Evolutionary conservation across 345 rosid genomes (phyloP).

Genomic region (Syzygium jambos): DNA sequence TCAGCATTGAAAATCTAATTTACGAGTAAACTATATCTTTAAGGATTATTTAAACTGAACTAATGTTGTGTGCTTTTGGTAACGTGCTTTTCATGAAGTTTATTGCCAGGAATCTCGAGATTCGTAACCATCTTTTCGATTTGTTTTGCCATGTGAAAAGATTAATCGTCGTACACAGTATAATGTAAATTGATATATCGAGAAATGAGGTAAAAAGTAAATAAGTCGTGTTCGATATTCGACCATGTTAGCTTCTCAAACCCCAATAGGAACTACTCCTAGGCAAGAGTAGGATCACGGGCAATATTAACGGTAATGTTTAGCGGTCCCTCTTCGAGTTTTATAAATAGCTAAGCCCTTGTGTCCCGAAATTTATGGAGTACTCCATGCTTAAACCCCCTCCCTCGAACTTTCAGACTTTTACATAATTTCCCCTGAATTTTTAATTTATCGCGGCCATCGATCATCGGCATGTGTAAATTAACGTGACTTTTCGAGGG

Average conservation of each 20-base stretch:
- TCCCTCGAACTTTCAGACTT: neutral
- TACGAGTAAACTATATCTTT: accelerated
- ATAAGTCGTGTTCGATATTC: neutral
- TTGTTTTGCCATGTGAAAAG: neutral
- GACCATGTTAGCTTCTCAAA: neutral
- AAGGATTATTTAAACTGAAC: neutral
- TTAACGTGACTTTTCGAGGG: too few species aligned
- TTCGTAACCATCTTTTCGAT: neutral
- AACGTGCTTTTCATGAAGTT: neutral
- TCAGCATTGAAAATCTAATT: neutral
- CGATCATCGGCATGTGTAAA: neutral
- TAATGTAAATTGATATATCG: neutral
- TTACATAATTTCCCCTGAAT: neutral
- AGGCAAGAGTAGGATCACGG: neutral
- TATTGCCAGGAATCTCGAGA: neutral
- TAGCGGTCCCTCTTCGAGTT: neutral
- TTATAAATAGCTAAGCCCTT: neutral
- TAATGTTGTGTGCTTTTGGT: accelerated
- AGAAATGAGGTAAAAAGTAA: neutral
- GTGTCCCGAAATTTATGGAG: neutral
- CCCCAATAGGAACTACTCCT: too few species aligned
- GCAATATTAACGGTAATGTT: neutral
- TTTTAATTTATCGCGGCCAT: neutral
- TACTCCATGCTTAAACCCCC: neutral
- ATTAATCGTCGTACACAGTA: neutral